phyloP scores from a whole-genome alignment of 1,284 basidiomycete species.

The Psilocybe mexicana region DNA sequence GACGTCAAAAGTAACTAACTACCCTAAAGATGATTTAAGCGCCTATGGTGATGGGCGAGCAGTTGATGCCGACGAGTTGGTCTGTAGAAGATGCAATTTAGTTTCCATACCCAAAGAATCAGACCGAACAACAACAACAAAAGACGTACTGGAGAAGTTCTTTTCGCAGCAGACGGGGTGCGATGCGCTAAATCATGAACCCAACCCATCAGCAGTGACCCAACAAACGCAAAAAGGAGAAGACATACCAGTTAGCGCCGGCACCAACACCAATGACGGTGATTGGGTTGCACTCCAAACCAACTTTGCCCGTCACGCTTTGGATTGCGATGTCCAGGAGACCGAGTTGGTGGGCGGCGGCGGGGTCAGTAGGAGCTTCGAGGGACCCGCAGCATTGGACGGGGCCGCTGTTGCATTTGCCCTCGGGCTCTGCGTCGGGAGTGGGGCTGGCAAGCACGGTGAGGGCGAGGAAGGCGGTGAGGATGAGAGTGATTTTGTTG shows the following conservation, averaged over 20 bases:
- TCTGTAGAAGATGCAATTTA: background rate
- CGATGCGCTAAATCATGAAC: background rate
- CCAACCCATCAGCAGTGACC: background rate
- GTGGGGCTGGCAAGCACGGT: background rate
- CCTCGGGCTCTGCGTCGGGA: background rate
- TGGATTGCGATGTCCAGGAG: conserved; percentile 2
- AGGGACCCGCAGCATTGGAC: background rate
- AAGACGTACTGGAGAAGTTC: conserved; percentile 5
- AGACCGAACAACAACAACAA: background rate
- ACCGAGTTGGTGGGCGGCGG: background rate
- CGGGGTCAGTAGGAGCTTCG: background rate
- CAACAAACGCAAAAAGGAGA: too few species aligned
- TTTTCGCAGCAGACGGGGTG: conserved; percentile 8
- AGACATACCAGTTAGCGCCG: conserved; percentile 5
- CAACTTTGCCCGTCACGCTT: conserved; percentile 1
- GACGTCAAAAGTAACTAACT: too few species aligned
- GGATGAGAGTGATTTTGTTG: background rate
- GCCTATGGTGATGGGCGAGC: background rate
- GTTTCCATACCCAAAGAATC: too few species aligned
- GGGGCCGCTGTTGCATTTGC: background rate
- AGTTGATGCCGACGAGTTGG: background rate
- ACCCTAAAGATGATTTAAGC: background rate
- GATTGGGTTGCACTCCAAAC: conserved; percentile 6
- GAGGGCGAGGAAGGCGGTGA: background rate
- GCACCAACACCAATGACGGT: conserved; percentile 3